A percentile compares a stretch with the other conserved stretches of the same genome.
Conservation (phyloP, 2,329 filamentous ascomycete genomes). For the Claviceps sp. region DNA sequence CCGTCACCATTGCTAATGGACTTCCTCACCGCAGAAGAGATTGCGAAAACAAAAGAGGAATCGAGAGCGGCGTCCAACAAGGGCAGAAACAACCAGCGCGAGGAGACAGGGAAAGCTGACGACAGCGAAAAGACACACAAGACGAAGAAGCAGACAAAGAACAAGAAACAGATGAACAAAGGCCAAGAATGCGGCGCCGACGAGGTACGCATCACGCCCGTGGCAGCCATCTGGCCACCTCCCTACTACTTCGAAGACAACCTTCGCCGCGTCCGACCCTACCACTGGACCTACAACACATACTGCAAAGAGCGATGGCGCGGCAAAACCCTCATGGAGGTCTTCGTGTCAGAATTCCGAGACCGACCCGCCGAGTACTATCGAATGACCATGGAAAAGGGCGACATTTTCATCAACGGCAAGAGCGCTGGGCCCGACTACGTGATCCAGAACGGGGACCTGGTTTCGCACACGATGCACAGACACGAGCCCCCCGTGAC, state of each 20-base stretch:
- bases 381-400: constrained; percentile 65
- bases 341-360: constrained; percentile 85
- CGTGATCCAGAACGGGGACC: constrained; percentile 72
- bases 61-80: not conserved
- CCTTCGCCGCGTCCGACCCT: constrained; percentile 70
- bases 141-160: not conserved
- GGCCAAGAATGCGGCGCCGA: not conserved
- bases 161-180: not conserved
- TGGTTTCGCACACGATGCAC: constrained; percentile 87
- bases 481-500: constrained; percentile 92
- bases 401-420: constrained; percentile 69
- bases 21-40: constrained; percentile 1
- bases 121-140: not conserved
- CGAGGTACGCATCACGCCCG: not conserved
- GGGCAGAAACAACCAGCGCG: not conserved
- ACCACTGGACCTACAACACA: constrained; percentile 90
- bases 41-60: not conserved
- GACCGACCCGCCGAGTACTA: constrained; percentile 83
- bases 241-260: constrained; percentile 79
- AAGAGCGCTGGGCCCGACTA: constrained; percentile 54
- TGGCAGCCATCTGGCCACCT: constrained; percentile 28
- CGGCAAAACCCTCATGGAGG: constrained; percentile 64
- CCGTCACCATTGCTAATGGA: not conserved
- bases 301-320: constrained; percentile 92
- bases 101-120: not conserved